Evolutionary conservation across 116 monocot genomes (phyloP).

Genomic region (Papilionanthe hybrid): DNA sequence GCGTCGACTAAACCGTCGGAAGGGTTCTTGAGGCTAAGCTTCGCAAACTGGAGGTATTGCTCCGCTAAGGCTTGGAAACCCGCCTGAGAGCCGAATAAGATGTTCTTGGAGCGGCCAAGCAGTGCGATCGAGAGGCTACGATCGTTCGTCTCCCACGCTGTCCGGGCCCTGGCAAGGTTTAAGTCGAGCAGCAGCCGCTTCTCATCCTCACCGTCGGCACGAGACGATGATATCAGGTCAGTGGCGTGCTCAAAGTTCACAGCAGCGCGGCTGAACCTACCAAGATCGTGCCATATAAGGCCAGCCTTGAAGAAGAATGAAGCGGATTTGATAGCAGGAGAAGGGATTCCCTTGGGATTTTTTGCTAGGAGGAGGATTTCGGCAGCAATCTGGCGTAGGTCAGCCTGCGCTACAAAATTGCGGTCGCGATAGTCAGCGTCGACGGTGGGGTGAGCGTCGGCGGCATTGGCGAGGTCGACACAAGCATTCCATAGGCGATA

Average conservation of each 20-base stretch:
- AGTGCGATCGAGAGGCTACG: conserved; percentile 59
- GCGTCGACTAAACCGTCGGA: conserved; percentile 21
- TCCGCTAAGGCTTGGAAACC: conserved; percentile 52
- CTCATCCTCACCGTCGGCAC: conserved; percentile 46
- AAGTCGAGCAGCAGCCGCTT: conserved; percentile 50
- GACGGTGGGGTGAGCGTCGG: conserved; percentile 1
- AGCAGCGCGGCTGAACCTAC: conserved; percentile 43
- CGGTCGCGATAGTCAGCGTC: neutral
- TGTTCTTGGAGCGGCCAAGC: conserved; percentile 61
- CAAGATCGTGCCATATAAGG: conserved; percentile 49
- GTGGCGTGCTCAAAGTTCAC: conserved; percentile 68
- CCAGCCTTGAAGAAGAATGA: conserved; percentile 77
- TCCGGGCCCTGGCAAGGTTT: conserved; percentile 61
- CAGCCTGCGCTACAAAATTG: conserved; percentile 17
- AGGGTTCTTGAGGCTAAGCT: conserved; percentile 28
- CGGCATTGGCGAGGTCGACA: conserved; percentile 58
- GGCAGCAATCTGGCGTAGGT: conserved; percentile 58
- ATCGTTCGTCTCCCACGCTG: conserved; percentile 63
- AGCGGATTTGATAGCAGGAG: conserved; percentile 58
- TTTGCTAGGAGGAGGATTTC: conserved; percentile 74
- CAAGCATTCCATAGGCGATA: conserved; percentile 91
- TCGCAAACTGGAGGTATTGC: conserved; percentile 66
- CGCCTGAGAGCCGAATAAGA: conserved; percentile 30
- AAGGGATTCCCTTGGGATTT: conserved; percentile 44
- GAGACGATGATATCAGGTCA: conserved; percentile 36